A percentile compares a stretch with the other conserved stretches of the same genome.
These are phyloP conservation scores for Blastomyces silverae DNA, from an alignment of 2,329 filamentous ascomycete genomes.

Conservation along the genomic window DNA sequence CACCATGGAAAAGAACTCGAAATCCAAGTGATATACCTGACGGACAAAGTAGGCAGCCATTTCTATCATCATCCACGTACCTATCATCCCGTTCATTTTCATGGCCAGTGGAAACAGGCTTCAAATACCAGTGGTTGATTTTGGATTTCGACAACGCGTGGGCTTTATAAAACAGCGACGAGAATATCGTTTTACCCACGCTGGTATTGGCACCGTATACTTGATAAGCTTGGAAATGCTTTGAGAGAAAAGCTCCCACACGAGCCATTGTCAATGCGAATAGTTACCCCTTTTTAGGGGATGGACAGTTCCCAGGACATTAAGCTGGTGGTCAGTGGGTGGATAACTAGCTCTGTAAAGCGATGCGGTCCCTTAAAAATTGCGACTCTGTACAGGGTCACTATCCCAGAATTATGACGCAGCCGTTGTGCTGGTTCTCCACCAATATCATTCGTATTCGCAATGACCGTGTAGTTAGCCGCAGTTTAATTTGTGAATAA, in stretches of 20 bases:
- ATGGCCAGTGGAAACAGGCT: slow-evolving; percentile 74
- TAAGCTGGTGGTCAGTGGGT: not conserved
- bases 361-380: not conserved
- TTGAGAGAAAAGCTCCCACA: slow-evolving; percentile 58
- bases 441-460: too few relatives aligned
- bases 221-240: slow-evolving; percentile 62
- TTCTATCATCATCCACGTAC: slow-evolving; percentile 37
- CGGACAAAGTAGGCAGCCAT: not conserved
- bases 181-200: slow-evolving; percentile 77
- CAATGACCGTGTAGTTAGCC: too few relatives aligned
- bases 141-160: slow-evolving; percentile 44
- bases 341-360: not conserved
- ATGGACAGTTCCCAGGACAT: not conserved
- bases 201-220: slow-evolving; percentile 79
- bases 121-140: slow-evolving; percentile 55
- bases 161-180: slow-evolving; percentile 63
- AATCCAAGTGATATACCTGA: not conserved
- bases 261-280: slow-evolving; percentile 17
- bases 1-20: not conserved
- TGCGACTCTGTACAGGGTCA: not conserved
- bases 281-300: not conserved
- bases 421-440: too few relatives aligned
- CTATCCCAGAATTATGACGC: too few relatives aligned
- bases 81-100: slow-evolving; percentile 61
- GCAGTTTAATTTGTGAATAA: too few relatives aligned